Percentiles rank a stretch among this genome's conserved stretches.
phyloP scores from a whole-genome alignment of 805 yeast genomes.

The Yamadazyma paraphyllophila region DNA sequence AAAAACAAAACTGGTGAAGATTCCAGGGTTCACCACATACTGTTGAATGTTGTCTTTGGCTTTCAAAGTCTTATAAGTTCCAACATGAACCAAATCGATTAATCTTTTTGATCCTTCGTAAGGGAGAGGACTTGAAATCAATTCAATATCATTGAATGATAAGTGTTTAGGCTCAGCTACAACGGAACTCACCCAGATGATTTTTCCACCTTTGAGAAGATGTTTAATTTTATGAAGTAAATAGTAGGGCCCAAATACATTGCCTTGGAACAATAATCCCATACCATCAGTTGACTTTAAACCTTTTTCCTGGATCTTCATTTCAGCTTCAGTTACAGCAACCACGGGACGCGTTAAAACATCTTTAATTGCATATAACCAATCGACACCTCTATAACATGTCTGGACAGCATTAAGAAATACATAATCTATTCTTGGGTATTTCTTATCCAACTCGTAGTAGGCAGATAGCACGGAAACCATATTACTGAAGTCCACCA shows the following conservation, averaged over 20 bases:
- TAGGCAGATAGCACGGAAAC: conserved; percentile 75
- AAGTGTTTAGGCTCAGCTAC: conserved; percentile 77
- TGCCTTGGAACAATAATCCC: conserved; percentile 90
- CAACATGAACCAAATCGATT: conserved; percentile 78
- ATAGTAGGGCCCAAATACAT: conserved; percentile 95
- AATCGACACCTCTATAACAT: conserved; percentile 81
- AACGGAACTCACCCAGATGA: conserved; percentile 83
- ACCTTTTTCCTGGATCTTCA: conserved; percentile 80
- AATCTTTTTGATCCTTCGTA: conserved; percentile 92
- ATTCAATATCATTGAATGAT: conserved; percentile 71
- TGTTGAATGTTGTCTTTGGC: conserved; percentile 56
- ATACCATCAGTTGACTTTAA: conserved; percentile 72
- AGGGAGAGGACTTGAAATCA: conserved; percentile 59
- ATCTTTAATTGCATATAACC: conserved; percentile 74
- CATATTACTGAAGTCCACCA: conserved; percentile 91
- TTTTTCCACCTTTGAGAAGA: conserved; percentile 56
- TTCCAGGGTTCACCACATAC: conserved; percentile 90
- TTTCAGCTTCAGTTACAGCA: conserved; percentile 86
- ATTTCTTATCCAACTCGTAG: conserved; percentile 64
- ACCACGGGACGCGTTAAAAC: conserved; percentile 63
- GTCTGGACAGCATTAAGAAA: conserved; percentile 91
- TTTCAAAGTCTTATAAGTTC: conserved; percentile 54
- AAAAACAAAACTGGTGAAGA: conserved; percentile 81
- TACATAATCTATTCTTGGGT: conserved; percentile 68
- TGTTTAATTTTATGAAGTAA: conserved; percentile 65